Conservation (phyloP, 1,284 basidiomycete species). For the Cryptococcus wingfieldii region DNA sequence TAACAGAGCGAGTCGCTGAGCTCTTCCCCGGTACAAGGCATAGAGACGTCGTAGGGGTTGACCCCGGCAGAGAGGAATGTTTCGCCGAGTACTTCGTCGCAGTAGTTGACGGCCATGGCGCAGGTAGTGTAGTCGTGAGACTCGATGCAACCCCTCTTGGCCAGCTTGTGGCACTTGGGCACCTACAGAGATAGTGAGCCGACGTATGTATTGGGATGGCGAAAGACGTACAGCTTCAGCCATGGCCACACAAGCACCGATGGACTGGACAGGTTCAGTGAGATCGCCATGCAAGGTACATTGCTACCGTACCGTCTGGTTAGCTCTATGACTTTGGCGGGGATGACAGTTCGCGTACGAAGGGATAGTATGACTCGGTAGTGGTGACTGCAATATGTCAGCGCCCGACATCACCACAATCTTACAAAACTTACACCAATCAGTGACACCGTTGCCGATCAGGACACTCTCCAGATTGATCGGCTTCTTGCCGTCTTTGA, state of each 20-base stretch:
- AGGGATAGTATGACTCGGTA: constrained; percentile 42
- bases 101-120: constrained; percentile 60
- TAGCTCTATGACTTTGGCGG: neutral
- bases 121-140: constrained; percentile 59
- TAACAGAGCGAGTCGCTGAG: constrained; percentile 48
- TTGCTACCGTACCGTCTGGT: constrained; percentile 22
- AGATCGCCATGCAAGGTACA: constrained; percentile 41
- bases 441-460: constrained; percentile 63
- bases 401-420: neutral
- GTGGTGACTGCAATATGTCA: constrained; percentile 22
- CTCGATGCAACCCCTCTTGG: constrained; percentile 34
- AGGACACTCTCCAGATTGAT: constrained; percentile 75
- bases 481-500: constrained; percentile 60
- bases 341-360: constrained; percentile 17
- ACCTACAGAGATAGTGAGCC: constrained; percentile 16
- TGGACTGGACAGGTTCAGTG: constrained; percentile 36
- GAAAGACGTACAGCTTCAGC: constrained; percentile 35
- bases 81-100: constrained; percentile 48
- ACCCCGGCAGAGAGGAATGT: constrained; percentile 37
- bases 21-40: constrained; percentile 54
- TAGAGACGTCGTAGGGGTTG: constrained; percentile 62
- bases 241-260: constrained; percentile 39
- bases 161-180: constrained; percentile 40
- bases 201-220: neutral
- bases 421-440: constrained; percentile 30